A percentile compares a stretch with the other conserved stretches of the same genome.
phyloP scores from a whole-genome alignment of 345 rosid species.

The Citrus maxima region DNA sequence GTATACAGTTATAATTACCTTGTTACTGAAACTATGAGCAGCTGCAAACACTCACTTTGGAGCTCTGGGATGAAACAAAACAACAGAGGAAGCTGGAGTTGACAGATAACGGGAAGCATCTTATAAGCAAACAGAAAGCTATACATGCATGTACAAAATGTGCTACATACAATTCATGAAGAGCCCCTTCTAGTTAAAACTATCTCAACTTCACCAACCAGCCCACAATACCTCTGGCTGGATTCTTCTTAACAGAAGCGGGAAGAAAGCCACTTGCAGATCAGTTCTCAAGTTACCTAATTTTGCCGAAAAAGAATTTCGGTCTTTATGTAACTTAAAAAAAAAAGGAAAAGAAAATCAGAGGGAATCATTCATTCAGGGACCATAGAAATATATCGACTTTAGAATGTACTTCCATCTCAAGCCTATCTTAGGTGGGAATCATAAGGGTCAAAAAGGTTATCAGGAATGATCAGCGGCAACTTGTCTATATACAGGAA shows the following conservation, averaged over 20 bases:
- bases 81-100: background rate
- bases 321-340: constrained; percentile 18
- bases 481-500: constrained; percentile 59
- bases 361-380: background rate
- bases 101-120: background rate
- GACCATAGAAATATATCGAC: background rate
- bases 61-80: background rate
- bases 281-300: constrained; percentile 9
- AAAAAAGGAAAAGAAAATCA: background rate
- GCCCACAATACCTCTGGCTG: constrained; percentile 19
- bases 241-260: constrained; percentile 18
- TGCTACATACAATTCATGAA: constrained; percentile 26
- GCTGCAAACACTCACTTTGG: background rate
- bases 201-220: constrained; percentile 29
- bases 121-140: constrained; percentile 16
- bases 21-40: background rate
- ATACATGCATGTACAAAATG: constrained; percentile 41
- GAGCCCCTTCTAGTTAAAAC: constrained; percentile 12
- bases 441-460: constrained; percentile 40
- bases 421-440: constrained; percentile 36
- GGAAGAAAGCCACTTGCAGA: constrained; percentile 15
- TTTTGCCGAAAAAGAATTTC: constrained; percentile 11
- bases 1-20: no score
- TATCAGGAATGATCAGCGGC: constrained; percentile 51
- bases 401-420: constrained; percentile 14